Percentiles rank a stretch among this genome's conserved stretches.
Conservation (phyloP, 805 yeast genomes). For the Nakazawaea ambrosiae region DNA sequence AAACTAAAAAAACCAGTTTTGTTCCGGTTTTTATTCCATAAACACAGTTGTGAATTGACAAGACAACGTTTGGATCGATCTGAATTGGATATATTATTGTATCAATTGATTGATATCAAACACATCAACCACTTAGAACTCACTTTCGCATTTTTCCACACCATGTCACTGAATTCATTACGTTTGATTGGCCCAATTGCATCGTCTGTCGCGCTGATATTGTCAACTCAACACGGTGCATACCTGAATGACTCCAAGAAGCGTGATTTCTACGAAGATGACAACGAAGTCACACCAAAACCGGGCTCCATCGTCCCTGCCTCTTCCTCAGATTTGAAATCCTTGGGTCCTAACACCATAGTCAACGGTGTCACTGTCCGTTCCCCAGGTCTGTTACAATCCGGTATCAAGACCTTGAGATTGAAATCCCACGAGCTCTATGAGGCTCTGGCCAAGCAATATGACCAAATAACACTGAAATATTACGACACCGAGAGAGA, state of each 20-base stretch:
- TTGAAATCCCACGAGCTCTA: conserved; percentile 28
- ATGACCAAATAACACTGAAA: conserved; percentile 40
- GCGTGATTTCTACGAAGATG: conserved; percentile 46
- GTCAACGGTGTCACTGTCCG: conserved; percentile 54
- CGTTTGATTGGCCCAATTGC: too few species aligned
- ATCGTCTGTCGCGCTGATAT: too few species aligned
- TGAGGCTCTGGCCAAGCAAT: conserved; percentile 26
- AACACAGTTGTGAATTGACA: too few species aligned
- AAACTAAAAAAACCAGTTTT: too few species aligned
- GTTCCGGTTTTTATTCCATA: too few species aligned
- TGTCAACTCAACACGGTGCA: not conserved
- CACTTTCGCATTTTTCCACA: too few species aligned
- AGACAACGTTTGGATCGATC: too few species aligned
- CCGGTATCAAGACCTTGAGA: conserved; percentile 41
- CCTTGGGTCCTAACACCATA: conserved; percentile 38
- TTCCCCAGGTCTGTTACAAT: conserved; percentile 42
- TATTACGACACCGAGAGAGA: conserved; percentile 56
- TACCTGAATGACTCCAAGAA: conserved; percentile 11
- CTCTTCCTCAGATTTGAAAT: conserved; percentile 31
- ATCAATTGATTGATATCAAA: too few species aligned
- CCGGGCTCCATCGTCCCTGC: conserved; percentile 46
- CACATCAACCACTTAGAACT: too few species aligned
- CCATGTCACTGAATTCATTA: too few species aligned
- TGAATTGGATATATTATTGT: too few species aligned
- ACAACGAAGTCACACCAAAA: conserved; percentile 33